A percentile compares a stretch with the other conserved stretches of the same genome.
Evolutionary conservation across 257 asterid species (phyloP).

Genomic region (Cynanchum wilfordii): DNA sequence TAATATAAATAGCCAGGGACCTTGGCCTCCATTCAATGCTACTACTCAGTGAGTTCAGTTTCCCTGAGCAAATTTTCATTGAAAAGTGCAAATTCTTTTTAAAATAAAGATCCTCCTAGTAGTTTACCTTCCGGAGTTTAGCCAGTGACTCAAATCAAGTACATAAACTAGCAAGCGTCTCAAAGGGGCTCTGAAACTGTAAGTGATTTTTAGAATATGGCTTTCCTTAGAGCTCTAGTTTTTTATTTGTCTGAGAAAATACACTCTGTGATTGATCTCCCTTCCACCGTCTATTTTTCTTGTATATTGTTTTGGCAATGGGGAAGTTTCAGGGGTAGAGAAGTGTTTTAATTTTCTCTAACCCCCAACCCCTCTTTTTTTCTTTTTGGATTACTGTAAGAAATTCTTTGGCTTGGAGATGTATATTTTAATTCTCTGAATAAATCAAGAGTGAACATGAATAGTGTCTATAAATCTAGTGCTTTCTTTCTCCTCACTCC

Average conservation of each 20-base stretch:
- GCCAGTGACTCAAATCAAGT: not conserved
- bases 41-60: not conserved
- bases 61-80: not conserved
- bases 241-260: not conserved
- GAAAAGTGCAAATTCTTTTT: not conserved
- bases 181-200: conserved; percentile 1
- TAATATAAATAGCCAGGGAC: conserved; percentile 9
- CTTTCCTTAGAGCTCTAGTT: not conserved
- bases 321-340: conserved; percentile 12
- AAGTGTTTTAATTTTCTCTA: conserved; percentile 17
- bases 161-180: not conserved
- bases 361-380: not conserved
- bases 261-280: not conserved
- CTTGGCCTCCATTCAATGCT: too few species aligned
- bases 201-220: not conserved
- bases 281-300: not conserved
- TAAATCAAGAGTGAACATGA: not conserved
- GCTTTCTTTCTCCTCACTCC: too few species aligned
- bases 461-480: not conserved
- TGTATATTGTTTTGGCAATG: conserved; percentile 8
- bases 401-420: not conserved
- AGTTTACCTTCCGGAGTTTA: too few species aligned
- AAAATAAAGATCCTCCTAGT: not conserved
- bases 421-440: not conserved
- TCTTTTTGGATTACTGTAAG: not conserved